phyloP scores from a whole-genome alignment of 1,284 basidiomycete genomes.

The Bondarzewia mesenterica region DNA sequence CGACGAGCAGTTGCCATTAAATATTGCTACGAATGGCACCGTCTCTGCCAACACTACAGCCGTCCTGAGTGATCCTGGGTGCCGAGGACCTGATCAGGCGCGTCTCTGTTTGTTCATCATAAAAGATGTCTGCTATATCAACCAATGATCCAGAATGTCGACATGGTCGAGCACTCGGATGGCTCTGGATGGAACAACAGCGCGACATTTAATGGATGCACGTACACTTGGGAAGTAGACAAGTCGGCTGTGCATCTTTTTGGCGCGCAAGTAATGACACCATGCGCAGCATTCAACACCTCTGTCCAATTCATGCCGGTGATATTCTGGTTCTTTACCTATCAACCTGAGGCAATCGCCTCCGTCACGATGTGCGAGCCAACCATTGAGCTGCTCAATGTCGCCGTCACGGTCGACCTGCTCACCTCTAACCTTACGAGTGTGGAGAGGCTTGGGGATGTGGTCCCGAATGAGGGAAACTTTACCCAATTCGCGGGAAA shows the following conservation, averaged over 20 bases:
- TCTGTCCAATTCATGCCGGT: conserved; percentile 30
- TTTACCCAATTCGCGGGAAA: conserved; percentile 33
- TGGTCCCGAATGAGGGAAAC: conserved; percentile 19
- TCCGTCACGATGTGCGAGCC: conserved; percentile 41
- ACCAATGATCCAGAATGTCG: conserved; percentile 11
- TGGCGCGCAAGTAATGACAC: conserved; percentile 18
- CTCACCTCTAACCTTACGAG: conserved; percentile 24
- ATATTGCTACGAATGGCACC: conserved; percentile 26
- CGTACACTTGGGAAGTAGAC: conserved; percentile 30
- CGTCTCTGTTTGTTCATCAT: conserved; percentile 8
- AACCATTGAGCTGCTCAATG: conserved; percentile 31
- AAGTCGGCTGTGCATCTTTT: conserved; percentile 32
- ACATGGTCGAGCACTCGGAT: conserved; percentile 22
- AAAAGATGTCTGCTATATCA: neutral
- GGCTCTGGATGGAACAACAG: conserved; percentile 33
- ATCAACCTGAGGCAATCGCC: conserved; percentile 23
- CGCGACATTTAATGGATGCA: conserved; percentile 30
- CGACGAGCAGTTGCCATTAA: conserved; percentile 14
- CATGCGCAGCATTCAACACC: conserved; percentile 8
- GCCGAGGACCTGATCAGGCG: conserved; percentile 28
- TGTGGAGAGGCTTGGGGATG: conserved; percentile 27
- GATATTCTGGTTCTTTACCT: conserved; percentile 52
- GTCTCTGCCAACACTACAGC: conserved; percentile 38
- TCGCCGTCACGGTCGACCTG: conserved; percentile 19
- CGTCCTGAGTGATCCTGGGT: conserved; percentile 35